A percentile compares a stretch with the other conserved stretches of the same genome.
phyloP scores from a whole-genome alignment of 73 alveolate genomes.

The Stentor roeselii region DNA sequence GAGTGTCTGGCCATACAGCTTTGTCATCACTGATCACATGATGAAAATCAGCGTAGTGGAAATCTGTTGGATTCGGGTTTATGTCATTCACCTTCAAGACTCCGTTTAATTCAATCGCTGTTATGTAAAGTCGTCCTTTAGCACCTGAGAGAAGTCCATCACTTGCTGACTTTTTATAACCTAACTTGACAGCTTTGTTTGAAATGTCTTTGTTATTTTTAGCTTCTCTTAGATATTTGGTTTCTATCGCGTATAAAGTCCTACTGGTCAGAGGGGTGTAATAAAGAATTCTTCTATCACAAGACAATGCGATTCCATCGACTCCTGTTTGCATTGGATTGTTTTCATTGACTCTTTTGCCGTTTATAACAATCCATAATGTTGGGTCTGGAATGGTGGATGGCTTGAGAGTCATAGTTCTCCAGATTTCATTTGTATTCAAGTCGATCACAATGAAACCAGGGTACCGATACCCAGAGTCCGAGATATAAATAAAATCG shows the following conservation, averaged over 20 bases:
- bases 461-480: conserved; percentile 54
- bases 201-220: conserved; percentile 23
- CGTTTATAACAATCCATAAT: conserved; percentile 52
- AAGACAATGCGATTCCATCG: conserved; percentile 67
- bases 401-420: conserved; percentile 35
- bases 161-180: conserved; percentile 59
- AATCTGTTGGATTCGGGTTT: conserved; percentile 41
- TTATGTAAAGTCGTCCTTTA: conserved; percentile 49
- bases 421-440: conserved; percentile 27
- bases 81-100: conserved; percentile 30
- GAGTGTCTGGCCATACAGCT: conserved; percentile 65
- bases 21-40: conserved; percentile 30
- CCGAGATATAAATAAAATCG: conserved; percentile 51
- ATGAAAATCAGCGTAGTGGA: conserved; percentile 43
- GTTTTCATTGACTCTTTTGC: conserved; percentile 31
- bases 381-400: conserved; percentile 50
- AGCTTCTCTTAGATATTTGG: conserved; percentile 34
- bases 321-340: conserved; percentile 59
- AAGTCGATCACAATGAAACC: conserved; percentile 52
- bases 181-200: conserved; percentile 30
- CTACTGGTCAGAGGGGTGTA: conserved; percentile 65
- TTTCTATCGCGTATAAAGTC: conserved; percentile 49
- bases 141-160: conserved; percentile 59
- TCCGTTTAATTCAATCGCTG: conserved; percentile 57
- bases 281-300: conserved; percentile 48